Percentiles rank a stretch among this genome's conserved stretches.
phyloP scores from a whole-genome alignment of 2,329 filamentous ascomycete species.

The Diaporthe batatas region DNA sequence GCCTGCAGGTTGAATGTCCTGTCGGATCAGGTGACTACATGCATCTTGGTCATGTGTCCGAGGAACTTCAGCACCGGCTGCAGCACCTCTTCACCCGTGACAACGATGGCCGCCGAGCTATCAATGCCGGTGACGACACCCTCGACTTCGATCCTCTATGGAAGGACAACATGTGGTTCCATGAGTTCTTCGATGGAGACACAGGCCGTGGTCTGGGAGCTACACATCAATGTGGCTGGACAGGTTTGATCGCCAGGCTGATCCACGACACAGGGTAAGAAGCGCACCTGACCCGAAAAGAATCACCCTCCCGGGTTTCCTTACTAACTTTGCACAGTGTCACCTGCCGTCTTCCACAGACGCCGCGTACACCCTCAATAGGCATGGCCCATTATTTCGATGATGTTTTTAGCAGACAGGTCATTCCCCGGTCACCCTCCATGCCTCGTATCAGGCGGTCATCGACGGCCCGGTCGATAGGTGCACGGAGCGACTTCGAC shows the following conservation, averaged over 20 bases:
- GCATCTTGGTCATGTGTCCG: slow-evolving; percentile 94
- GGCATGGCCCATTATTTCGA: slow-evolving; percentile 96
- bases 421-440: slow-evolving; percentile 53
- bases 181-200: slow-evolving; percentile 97
- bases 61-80: slow-evolving; percentile 94
- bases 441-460: slow-evolving; percentile 77
- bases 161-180: slow-evolving; percentile 95
- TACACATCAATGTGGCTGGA: slow-evolving; percentile 97
- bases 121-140: slow-evolving; percentile 86
- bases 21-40: slow-evolving; percentile 94
- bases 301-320: not conserved
- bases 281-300: not conserved
- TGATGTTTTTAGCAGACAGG: slow-evolving; percentile 79
- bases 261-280: slow-evolving; percentile 96
- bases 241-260: slow-evolving; percentile 93
- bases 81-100: slow-evolving; percentile 90
- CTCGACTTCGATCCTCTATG: slow-evolving; percentile 94
- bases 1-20: slow-evolving; percentile 91
- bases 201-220: slow-evolving; percentile 89
- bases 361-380: slow-evolving; percentile 85
- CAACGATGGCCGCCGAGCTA: slow-evolving; percentile 87
- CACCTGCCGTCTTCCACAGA: slow-evolving; percentile 91
- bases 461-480: slow-evolving; percentile 86
- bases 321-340: slow-evolving; percentile 70
- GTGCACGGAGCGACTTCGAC: slow-evolving; percentile 84